A percentile compares a stretch with the other conserved stretches of the same genome.
These are phyloP conservation scores for Globisporangium cederbergense DNA, from an alignment of 352 stramenopile species.

Conservation along the genomic window DNA sequence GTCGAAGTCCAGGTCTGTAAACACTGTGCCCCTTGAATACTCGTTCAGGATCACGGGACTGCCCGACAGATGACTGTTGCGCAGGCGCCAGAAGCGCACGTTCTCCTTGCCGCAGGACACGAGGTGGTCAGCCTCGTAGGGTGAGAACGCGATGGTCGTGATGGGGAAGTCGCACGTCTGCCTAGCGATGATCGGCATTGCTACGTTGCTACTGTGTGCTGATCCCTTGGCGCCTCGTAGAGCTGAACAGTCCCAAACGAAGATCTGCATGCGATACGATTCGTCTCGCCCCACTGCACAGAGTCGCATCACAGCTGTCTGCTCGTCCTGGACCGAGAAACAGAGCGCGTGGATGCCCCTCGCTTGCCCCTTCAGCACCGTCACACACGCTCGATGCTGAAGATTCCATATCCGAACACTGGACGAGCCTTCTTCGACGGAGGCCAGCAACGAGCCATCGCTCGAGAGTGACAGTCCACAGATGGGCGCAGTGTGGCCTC, in stretches of 20 bases:
- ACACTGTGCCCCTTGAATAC: conserved; percentile 81
- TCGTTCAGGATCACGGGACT: conserved; percentile 87
- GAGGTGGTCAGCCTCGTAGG: conserved; percentile 76
- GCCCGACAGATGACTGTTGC: conserved; percentile 61
- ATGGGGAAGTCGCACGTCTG: conserved; percentile 89
- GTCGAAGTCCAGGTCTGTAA: conserved; percentile 87
- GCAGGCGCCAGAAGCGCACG: conserved; percentile 89
- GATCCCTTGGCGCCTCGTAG: not conserved
- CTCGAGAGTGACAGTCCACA: conserved; percentile 39
- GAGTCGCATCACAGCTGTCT: conserved; percentile 24
- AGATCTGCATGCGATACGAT: conserved; percentile 63
- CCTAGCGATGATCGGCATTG: conserved; percentile 50
- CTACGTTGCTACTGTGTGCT: not conserved
- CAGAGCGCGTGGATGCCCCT: conserved; percentile 44
- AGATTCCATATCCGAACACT: conserved; percentile 61
- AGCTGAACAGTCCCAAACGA: conserved; percentile 65
- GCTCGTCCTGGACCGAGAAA: conserved; percentile 34
- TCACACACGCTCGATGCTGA: conserved; percentile 31
- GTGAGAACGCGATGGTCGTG: conserved; percentile 68
- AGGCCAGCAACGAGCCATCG: conserved; percentile 41
- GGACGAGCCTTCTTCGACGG: conserved; percentile 25
- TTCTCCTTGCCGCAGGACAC: conserved; percentile 91
- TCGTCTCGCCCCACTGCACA: conserved; percentile 65
- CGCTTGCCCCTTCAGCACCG: conserved; percentile 43
- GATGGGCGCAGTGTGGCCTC: conserved; percentile 33